These are phyloP conservation scores for Candida ficus DNA, from an alignment of 805 yeast genomes.

Conservation along the genomic window DNA sequence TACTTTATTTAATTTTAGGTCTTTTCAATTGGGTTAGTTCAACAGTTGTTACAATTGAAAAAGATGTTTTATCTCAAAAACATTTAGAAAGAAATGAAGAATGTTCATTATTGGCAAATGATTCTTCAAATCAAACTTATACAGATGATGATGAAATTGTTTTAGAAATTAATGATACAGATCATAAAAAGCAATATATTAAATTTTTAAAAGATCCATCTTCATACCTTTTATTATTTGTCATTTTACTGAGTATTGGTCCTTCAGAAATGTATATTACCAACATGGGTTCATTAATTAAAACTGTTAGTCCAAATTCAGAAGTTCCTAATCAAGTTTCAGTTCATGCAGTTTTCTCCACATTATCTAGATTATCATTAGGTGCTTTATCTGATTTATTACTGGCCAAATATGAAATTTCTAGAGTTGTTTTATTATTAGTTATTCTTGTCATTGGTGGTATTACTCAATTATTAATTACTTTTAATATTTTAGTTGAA, in stretches of 20 bases:
- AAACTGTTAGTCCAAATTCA: conserved; percentile 15
- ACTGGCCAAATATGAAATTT: conserved; percentile 22
- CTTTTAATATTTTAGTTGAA: conserved; percentile 18
- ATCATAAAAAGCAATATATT: conserved; percentile 17
- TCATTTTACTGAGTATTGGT: conserved; percentile 68
- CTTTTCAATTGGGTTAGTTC: conserved; percentile 58
- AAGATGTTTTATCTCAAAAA: conserved; percentile 20
- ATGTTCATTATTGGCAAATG: not conserved
- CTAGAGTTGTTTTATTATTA: conserved; percentile 29
- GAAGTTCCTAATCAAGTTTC: conserved; percentile 48
- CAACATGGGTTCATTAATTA: conserved; percentile 72
- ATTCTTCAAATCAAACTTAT: not conserved
- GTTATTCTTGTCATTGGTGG: conserved; percentile 30
- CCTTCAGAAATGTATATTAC: conserved; percentile 83
- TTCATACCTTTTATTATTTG: conserved; percentile 56
- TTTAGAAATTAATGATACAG: conserved; percentile 16
- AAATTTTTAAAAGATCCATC: conserved; percentile 39
- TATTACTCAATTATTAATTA: conserved; percentile 30
- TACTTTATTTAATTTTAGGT: conserved; percentile 52
- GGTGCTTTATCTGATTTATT: conserved; percentile 68
- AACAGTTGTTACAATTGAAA: conserved; percentile 52
- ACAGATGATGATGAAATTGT: conserved; percentile 24
- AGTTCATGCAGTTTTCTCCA: conserved; percentile 60
- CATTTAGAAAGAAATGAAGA: conserved; percentile 17
- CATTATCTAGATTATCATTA: conserved; percentile 57